Evolutionary conservation across 352 stramenopile genomes (phyloP), one percentile per base, ranked within the genome.

Genomic region (Phytophthora meadii): DNA sequence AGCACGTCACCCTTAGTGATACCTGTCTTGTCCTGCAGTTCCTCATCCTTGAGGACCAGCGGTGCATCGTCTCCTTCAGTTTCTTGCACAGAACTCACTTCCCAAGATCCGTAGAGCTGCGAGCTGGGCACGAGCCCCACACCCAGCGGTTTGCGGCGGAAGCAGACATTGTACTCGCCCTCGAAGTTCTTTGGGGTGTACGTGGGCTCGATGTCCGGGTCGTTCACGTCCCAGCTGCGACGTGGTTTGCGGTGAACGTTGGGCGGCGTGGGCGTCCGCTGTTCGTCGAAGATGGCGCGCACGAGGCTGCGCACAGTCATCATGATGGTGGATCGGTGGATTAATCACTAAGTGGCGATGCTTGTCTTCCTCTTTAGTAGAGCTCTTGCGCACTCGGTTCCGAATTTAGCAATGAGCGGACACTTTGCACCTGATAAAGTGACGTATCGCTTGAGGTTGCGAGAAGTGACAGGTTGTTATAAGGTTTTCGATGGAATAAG

Each of bases 101-200:
- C 85, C 85, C 85, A 93, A 15, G 81, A 77, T 1, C 85, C 85
- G 59, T 93, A 93, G 40, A 93, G 76, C 57, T 92, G 85, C 55
- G 85, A 90, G 59, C 80, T 90, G 15, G 85, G 85, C 61, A 93
- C 82, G 61, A 93, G 82, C 9, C 82, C 85, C 51, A 93, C 76
- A 14, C 85, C 85, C 19, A 93, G 77, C 36, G 85, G 85, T 49
- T 89, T 89, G 34, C 58, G 68, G 36, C 68, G 54, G 58, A 93
- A 92, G 50, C 75, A 87, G 24, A 82, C 81, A 44, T 84, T 89
- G 71, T 83, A 92, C 66, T 92, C 82, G 47, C 82, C 82, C 19
- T 92, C 82, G 1, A 88, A 71, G 12, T 61, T 67, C 50, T 76
- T 84, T 6, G 79, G 64, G 10, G 51, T 58, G 53, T 89, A 92